phyloP scores from a whole-genome alignment of 1,139 yeast genomes.

The Geotrichum aggregatum region DNA sequence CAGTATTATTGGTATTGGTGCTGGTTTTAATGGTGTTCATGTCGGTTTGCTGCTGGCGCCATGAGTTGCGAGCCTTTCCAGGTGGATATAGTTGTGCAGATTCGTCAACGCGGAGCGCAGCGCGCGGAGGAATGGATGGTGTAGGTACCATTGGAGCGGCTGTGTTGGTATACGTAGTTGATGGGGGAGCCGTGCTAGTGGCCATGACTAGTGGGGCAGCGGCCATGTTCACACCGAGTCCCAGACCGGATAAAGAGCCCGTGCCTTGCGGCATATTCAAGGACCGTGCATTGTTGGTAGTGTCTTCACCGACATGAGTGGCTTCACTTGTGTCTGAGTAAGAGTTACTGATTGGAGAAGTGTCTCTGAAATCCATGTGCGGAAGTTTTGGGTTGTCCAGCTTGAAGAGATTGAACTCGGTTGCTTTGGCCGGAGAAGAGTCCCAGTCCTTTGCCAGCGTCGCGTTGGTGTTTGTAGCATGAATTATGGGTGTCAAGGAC shows the following conservation, averaged over 20 bases:
- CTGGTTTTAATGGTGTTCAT: neutral
- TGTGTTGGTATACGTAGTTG: neutral
- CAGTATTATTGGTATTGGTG: conserved; percentile 24
- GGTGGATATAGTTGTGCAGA: conserved; percentile 7
- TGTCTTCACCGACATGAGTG: conserved; percentile 11
- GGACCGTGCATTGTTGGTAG: too few species aligned
- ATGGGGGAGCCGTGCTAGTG: neutral
- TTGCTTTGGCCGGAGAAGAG: conserved; percentile 14
- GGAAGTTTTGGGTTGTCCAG: conserved; percentile 17
- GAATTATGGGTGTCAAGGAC: neutral
- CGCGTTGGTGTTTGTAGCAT: neutral
- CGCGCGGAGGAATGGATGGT: neutral
- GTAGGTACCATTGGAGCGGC: neutral
- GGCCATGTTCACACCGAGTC: neutral
- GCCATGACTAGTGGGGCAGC: neutral
- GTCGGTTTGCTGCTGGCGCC: conserved; percentile 59
- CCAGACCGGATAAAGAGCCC: neutral
- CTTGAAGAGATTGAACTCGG: conserved; percentile 17
- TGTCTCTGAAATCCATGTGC: neutral
- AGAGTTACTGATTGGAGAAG: conserved; percentile 5
- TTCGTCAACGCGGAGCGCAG: neutral
- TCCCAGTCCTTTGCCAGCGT: conserved; percentile 12
- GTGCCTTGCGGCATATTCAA: neutral
- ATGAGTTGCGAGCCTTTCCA: conserved; percentile 51
- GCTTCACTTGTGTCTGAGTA: conserved; percentile 14